Conservation (phyloP, 1,284 basidiomycete genomes). For the Retiboletus fuscus region DNA sequence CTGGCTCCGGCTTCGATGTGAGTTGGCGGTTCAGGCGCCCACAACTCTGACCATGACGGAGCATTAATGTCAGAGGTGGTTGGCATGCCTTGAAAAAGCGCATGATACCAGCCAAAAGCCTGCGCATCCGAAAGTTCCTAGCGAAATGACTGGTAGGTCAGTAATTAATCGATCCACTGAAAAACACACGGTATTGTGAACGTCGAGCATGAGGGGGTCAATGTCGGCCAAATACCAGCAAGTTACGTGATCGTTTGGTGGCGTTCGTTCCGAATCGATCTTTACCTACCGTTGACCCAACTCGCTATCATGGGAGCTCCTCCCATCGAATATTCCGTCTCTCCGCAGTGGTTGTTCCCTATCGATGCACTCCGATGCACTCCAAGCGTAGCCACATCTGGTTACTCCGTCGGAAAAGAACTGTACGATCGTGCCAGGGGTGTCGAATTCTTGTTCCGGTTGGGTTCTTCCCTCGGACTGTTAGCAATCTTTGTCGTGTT, state of each 20-base stretch:
- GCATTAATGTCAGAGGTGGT: slow-evolving; percentile 13
- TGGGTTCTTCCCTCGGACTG: slow-evolving; percentile 80
- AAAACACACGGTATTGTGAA: slow-evolving; percentile 4
- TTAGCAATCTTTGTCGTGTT: slow-evolving; percentile 55
- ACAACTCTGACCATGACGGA: slow-evolving; percentile 23
- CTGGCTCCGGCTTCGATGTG: slow-evolving; percentile 37
- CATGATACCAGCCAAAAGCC: slow-evolving; percentile 1
- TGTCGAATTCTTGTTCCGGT: slow-evolving; percentile 82
- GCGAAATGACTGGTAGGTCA: slow-evolving; percentile 27
- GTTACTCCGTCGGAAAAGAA: slow-evolving; percentile 70
- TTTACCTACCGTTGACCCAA: slow-evolving; percentile 2
- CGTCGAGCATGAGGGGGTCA: neutral
- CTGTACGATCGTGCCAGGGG: slow-evolving; percentile 81
- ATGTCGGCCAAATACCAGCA: slow-evolving; percentile 12
- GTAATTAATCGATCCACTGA: slow-evolving; percentile 29
- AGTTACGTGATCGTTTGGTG: slow-evolving; percentile 49
- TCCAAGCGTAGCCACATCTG: slow-evolving; percentile 63
- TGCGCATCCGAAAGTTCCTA: slow-evolving; percentile 15
- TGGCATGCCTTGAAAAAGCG: slow-evolving; percentile 13
- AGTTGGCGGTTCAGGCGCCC: slow-evolving; percentile 29
- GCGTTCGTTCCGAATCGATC: slow-evolving; percentile 31
- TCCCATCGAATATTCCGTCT: slow-evolving; percentile 42
- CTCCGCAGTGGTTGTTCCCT: slow-evolving; percentile 79
- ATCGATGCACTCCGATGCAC: slow-evolving; percentile 66
- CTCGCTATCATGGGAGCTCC: slow-evolving; percentile 39